phyloP scores from a whole-genome alignment of 2,329 filamentous ascomycete genomes.

The Verticillium zaregamsianum region DNA sequence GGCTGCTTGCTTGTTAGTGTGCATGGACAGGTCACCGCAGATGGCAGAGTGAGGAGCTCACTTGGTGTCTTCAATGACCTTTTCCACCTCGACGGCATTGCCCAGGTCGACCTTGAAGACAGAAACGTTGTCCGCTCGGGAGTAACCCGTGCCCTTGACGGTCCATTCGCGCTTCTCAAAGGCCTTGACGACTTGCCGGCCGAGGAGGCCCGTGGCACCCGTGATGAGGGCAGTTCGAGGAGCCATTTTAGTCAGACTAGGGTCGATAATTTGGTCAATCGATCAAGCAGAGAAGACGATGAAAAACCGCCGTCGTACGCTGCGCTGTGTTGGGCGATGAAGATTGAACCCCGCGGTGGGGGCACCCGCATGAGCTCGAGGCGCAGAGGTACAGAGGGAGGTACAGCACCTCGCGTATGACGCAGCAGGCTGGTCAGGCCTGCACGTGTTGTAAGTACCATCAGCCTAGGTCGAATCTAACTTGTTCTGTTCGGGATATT shows the following conservation, averaged over 20 bases:
- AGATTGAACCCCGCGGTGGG: neutral
- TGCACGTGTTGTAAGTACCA: neutral
- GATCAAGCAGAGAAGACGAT: neutral
- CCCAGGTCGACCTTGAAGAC: slow-evolving; percentile 58
- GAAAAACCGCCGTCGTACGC: neutral
- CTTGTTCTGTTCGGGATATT: no score
- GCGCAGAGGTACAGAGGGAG: neutral
- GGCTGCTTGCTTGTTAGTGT: slow-evolving; percentile 40
- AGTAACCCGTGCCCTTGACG: slow-evolving; percentile 70
- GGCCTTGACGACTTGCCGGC: slow-evolving; percentile 68
- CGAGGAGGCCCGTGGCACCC: slow-evolving; percentile 79
- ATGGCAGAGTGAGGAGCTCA: slow-evolving; percentile 27
- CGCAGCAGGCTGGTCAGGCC: neutral
- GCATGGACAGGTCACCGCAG: neutral
- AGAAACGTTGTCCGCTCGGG: slow-evolving; percentile 65
- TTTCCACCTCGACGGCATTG: slow-evolving; percentile 41
- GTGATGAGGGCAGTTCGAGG: slow-evolving; percentile 66
- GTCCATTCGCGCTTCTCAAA: slow-evolving; percentile 66
- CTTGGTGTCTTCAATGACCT: slow-evolving; percentile 50
- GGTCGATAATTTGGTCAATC: neutral
- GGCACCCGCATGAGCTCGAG: neutral
- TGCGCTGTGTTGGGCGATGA: neutral
- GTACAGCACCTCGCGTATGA: neutral
- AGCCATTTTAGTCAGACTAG: slow-evolving; percentile 21
- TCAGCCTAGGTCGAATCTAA: no score